Evolutionary conservation across 306 rosid genomes (phyloP).

Genomic region (Coriaria nepalensis): DNA sequence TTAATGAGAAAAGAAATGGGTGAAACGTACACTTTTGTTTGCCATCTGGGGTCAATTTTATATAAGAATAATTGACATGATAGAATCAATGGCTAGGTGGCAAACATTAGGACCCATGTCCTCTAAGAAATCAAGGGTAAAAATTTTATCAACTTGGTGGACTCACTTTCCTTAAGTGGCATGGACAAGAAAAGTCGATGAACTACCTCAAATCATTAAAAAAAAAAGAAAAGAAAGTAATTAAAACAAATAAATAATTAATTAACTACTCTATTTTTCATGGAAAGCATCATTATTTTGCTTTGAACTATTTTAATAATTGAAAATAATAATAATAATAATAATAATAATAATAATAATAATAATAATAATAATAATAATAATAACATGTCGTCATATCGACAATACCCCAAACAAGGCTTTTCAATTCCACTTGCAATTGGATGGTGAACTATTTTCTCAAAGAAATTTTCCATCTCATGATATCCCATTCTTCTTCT

Average conservation of each 20-base stretch:
- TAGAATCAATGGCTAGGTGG: constrained; percentile 25
- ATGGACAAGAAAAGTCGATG: constrained; percentile 27
- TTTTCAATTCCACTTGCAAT: constrained; percentile 8
- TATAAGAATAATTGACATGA: constrained; percentile 16
- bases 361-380: background rate
- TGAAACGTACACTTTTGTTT: constrained; percentile 21
- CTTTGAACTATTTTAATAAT: background rate
- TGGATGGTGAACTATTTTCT: too few relatives aligned
- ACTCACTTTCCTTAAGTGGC: constrained; percentile 67
- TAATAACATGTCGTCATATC: too few relatives aligned
- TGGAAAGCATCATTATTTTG: constrained; percentile 60
- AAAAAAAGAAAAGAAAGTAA: too few relatives aligned
- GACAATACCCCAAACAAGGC: too few relatives aligned
- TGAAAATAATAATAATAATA: background rate
- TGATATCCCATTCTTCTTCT: background rate
- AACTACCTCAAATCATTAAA: constrained; percentile 7
- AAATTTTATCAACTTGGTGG: constrained; percentile 7
- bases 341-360: background rate
- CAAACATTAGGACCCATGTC: constrained; percentile 53
- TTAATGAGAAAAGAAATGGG: constrained; percentile 10
- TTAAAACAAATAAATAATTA: too few relatives aligned
- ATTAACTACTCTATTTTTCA: constrained; percentile 10
- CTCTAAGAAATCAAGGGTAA: too few relatives aligned
- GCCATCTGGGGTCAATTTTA: constrained; percentile 22
- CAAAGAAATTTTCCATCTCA: constrained; percentile 4